Base-by-base conservation (phyloP, 176 grass and related monocot genomes). In the Rhipidocladum racemiflorum region DNA sequence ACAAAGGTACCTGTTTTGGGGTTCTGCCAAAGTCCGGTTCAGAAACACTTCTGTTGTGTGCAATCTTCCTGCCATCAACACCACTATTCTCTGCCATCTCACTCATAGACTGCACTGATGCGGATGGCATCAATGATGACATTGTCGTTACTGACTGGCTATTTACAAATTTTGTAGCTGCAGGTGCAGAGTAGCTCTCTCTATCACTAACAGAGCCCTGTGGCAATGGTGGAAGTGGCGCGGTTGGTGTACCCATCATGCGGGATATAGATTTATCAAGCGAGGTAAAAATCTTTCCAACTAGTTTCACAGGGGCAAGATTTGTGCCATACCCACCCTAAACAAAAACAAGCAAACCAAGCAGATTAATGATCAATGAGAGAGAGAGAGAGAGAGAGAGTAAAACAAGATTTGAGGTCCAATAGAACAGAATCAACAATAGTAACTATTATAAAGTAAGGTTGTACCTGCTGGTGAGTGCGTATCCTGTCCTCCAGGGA, bases 301-400 rank as follows among this genome's bases (percentile, higher is more conserved):
- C 92, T 38, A 99, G 76, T 82, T 99, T 99, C 21, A 75, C 79
- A 72, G 91, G 92, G 70, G 89, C 95, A 77, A 94, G 72, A 75
- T 89, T 99, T 61, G 96, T 90, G 48, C 83, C 89, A 83, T 95
- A 99, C 46, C 96, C 96, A 87, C 96, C 89, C 96, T 99, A 68
- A 35, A 77, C 17, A 36, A 87, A 53, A n/a, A 75, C 1, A 67
- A 77, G 16, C 32, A 51, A 79, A 78, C 21, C 9, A 61, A 60
- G 43, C 27, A 9, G 25, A 44, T 81, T 65, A 78, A 65, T 35
- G 21, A 67, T 44, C 13, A 16, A 83, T 34, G 50, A 76, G n/a
- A 16, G 11, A 16, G 11, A 39, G 7, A 23, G 18, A 29, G 5
- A 48, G 50, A 53, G 6, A 17, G 9, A 28, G 17, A 39, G 7